Conservation (phyloP, 2,329 filamentous ascomycete species). For the Albophoma yamanashiensis region DNA sequence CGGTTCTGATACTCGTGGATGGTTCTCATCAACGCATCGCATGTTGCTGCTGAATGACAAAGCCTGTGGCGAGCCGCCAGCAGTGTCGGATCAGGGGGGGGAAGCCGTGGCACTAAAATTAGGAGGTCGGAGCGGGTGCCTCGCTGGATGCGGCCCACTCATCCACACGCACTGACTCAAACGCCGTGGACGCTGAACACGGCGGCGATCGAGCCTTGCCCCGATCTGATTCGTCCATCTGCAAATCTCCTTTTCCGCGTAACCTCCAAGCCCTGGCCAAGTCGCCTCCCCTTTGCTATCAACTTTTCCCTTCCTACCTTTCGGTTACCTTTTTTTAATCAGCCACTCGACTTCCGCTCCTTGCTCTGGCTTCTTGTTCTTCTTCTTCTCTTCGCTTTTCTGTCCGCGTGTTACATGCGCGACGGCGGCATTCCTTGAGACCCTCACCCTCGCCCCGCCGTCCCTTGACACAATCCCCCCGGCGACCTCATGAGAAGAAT, state of each 20-base stretch:
- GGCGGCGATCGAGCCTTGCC: not conserved
- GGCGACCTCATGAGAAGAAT: conserved; percentile 47
- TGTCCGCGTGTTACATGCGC: conserved; percentile 9
- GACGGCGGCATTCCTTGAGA: conserved; percentile 14
- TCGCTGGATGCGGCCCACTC: not conserved
- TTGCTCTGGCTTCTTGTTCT: not conserved
- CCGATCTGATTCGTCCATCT: not conserved
- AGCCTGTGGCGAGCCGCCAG: not conserved
- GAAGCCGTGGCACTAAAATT: not conserved
- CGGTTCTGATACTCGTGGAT: not conserved
- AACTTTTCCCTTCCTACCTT: not conserved
- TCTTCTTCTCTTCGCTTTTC: not conserved
- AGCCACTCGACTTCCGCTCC: not conserved
- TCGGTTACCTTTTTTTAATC: not conserved
- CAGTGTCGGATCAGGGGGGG: not conserved
- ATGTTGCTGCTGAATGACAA: not conserved
- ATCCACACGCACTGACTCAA: not conserved
- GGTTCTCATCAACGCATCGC: no score
- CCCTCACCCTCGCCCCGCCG: not conserved
- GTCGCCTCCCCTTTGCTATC: not conserved
- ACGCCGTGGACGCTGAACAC: not conserved
- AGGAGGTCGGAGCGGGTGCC: not conserved
- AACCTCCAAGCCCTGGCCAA: not conserved
- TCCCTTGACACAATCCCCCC: not conserved
- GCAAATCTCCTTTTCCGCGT: conserved; percentile 5